A percentile compares a stretch with the other conserved stretches of the same genome.
These are phyloP conservation scores for Aurantiochytrium sp. DNA, from an alignment of 108 stramenopile genomes.

Conservation along the genomic window DNA sequence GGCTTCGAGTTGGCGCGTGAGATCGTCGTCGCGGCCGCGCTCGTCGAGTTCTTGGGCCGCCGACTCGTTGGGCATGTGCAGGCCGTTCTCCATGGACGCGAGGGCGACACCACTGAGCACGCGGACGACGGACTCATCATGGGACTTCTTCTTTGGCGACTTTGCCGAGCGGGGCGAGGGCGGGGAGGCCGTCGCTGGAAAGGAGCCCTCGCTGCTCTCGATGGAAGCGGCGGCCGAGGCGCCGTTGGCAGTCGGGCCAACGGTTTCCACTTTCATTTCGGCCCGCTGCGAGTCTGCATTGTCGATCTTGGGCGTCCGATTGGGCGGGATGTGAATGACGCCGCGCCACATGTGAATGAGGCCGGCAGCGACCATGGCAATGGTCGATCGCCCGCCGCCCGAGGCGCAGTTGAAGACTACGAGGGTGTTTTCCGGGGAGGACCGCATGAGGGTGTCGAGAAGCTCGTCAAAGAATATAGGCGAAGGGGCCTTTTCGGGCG, in stretches of 20 bases:
- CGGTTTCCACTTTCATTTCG: not conserved
- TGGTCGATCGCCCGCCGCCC: not conserved
- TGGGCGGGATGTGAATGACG: not conserved
- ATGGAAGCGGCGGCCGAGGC: too few species aligned
- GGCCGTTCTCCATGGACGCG: not conserved
- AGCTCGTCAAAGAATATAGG: not conserved
- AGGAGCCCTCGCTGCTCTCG: too few species aligned
- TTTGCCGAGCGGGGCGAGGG: too few species aligned
- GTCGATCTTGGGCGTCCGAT: not conserved
- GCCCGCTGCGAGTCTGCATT: too few species aligned
- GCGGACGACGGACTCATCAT: not conserved
- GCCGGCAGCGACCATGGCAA: not conserved
- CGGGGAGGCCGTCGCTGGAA: too few species aligned
- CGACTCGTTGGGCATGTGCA: not conserved
- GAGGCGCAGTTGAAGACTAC: not conserved
- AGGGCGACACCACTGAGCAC: not conserved
- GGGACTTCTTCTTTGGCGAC: not conserved
- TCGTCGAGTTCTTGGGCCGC: not conserved
- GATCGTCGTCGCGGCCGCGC: not conserved
- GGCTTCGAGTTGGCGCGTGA: not conserved
- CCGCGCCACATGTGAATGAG: conserved; percentile 32
- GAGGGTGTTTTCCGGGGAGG: not conserved
- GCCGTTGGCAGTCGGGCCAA: too few species aligned
- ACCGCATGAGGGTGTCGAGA: not conserved
- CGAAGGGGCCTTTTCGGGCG: conserved; percentile 1